A percentile compares a stretch with the other conserved stretches of the same genome.
Evolutionary conservation across 2,329 filamentous ascomycete genomes (phyloP).

Genomic region (Fusarium duplospermum): DNA sequence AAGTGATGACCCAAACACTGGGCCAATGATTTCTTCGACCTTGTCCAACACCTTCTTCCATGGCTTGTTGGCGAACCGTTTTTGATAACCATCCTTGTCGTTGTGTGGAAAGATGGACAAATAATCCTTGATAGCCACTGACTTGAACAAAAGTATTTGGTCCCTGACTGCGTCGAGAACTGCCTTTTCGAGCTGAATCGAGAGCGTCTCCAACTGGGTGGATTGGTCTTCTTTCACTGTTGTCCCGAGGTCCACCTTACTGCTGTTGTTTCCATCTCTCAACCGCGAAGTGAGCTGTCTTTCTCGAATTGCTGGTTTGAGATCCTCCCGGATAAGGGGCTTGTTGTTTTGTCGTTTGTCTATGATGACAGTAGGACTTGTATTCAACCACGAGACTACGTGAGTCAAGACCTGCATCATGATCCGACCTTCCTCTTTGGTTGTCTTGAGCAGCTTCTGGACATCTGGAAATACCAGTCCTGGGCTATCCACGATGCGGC

Average conservation of each 20-base stretch:
- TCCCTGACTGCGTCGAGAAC: not conserved
- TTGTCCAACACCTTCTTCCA: not conserved
- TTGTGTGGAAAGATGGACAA: not conserved
- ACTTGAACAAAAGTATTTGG: constrained; percentile 3
- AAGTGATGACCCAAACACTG: not conserved
- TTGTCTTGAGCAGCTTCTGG: not conserved
- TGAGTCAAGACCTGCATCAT: not conserved
- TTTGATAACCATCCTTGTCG: not conserved
- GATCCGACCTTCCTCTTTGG: not conserved
- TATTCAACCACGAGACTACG: not conserved
- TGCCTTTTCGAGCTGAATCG: not conserved
- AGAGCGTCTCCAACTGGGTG: not conserved
- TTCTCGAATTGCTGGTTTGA: not conserved
- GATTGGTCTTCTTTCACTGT: not conserved
- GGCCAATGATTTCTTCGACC: not conserved
- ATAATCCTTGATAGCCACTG: not conserved
- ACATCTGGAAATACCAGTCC: not conserved
- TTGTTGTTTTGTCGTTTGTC: constrained; percentile 8
- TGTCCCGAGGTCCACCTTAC: not conserved
- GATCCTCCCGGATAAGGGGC: not conserved
- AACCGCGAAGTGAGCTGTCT: not conserved
- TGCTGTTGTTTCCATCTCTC: not conserved
- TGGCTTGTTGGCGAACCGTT: not conserved
- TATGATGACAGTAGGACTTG: not conserved
- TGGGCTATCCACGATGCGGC: not conserved